Percentiles rank a stretch among this genome's conserved stretches.
These are phyloP conservation scores for Fusarium paranaense DNA, from an alignment of 2,329 filamentous ascomycete genomes.

Conservation along the genomic window DNA sequence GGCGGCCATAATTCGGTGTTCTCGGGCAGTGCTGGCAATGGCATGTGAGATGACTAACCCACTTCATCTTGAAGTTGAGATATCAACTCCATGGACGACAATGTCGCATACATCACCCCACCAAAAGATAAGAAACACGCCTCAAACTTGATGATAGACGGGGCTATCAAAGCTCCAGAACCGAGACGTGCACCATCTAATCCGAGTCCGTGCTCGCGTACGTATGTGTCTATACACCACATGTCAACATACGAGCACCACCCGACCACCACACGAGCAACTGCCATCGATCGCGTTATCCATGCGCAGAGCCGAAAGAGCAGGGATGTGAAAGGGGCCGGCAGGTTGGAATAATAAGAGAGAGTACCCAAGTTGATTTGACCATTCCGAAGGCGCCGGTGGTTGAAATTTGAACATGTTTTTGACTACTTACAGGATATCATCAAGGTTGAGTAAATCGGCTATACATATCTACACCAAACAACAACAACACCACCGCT, in stretches of 20 bases:
- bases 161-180: constrained; percentile 7
- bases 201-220: background rate
- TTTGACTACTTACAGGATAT: constrained; percentile 17
- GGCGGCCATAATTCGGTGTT: background rate
- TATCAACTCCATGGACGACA: background rate
- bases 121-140: background rate
- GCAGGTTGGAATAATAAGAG: background rate
- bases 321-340: constrained; percentile 1
- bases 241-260: constrained; percentile 37
- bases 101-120: background rate
- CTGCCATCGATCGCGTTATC: constrained; percentile 12
- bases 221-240: background rate
- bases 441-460: constrained; percentile 11
- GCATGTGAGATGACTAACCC: background rate
- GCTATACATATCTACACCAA: constrained; percentile 8
- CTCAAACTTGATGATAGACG: background rate
- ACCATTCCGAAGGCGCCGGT: background rate
- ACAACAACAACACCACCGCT: constrained; percentile 17
- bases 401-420: constrained; percentile 9
- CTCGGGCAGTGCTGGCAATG: background rate
- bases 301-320: constrained; percentile 9
- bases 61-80: background rate
- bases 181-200: background rate
- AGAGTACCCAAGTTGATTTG: background rate
- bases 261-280: constrained; percentile 30